These are phyloP conservation scores for Rhodomyrtus psidioides DNA, from an alignment of 441 rosid genomes.

Conservation along the genomic window DNA sequence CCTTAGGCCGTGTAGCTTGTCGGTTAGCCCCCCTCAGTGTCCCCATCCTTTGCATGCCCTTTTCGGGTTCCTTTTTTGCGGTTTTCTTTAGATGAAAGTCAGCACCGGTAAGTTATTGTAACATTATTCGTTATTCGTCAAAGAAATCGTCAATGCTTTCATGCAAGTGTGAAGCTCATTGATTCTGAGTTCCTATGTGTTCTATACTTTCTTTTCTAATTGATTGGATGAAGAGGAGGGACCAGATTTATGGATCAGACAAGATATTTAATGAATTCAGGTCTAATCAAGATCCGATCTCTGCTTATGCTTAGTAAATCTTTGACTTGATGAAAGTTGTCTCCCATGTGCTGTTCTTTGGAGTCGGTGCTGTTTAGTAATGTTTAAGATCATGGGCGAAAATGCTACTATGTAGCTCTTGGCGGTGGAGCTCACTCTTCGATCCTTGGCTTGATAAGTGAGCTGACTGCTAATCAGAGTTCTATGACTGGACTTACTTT, in stretches of 20 bases:
- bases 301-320: background rate
- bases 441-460: background rate
- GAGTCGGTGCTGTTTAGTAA: background rate
- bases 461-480: background rate
- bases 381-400: background rate
- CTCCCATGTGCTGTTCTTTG: background rate
- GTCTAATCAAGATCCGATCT: background rate
- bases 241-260: background rate
- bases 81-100: background rate
- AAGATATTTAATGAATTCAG: background rate
- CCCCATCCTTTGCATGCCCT: background rate
- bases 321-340: background rate
- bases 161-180: constrained; percentile 7
- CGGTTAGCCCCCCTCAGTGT: constrained; percentile 1
- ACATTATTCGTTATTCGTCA: background rate
- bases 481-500: background rate
- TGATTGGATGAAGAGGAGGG: background rate
- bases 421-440: background rate
- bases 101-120: constrained; percentile 1
- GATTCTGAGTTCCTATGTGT: background rate
- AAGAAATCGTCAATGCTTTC: background rate
- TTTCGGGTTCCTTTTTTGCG: background rate
- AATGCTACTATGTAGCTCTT: background rate
- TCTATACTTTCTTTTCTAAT: background rate
- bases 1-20: constrained; percentile 8